Percentiles rank a stretch among this genome's conserved stretches.
Conservation (phyloP, 345 rosid species). For the Murraya koenigii region DNA sequence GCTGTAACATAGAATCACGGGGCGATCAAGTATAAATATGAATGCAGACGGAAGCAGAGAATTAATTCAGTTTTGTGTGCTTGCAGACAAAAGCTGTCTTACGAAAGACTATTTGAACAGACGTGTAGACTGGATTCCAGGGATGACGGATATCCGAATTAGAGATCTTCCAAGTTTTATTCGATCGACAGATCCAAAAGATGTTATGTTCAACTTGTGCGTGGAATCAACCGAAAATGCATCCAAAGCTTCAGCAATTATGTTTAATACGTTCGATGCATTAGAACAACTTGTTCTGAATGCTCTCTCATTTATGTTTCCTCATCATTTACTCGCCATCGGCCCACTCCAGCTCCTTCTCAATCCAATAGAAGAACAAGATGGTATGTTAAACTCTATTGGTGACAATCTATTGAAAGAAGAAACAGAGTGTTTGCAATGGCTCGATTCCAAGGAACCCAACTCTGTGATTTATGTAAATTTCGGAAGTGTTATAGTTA, state of each 20-base stretch:
- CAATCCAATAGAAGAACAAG: not conserved
- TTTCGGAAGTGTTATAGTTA: not conserved
- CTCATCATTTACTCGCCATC: not conserved
- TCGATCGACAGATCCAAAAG: not conserved
- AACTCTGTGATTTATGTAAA: slow-evolving; percentile 11
- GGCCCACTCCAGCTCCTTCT: not conserved
- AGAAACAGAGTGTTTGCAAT: slow-evolving; percentile 10
- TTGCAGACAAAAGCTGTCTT: not conserved
- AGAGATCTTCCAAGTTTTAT: not conserved
- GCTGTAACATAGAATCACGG: too few relatives aligned
- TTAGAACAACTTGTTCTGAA: not conserved
- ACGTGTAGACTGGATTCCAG: not conserved
- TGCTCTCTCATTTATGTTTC: not conserved
- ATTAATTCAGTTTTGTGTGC: not conserved
- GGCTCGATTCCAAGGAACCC: not conserved
- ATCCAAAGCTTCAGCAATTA: not conserved
- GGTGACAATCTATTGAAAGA: slow-evolving; percentile 5
- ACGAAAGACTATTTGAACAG: not conserved
- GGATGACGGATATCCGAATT: not conserved
- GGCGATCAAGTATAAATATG: not conserved
- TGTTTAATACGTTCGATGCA: not conserved
- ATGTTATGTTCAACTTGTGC: not conserved
- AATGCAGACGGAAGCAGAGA: not conserved
- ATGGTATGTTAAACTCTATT: not conserved
- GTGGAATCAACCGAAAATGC: not conserved